Evolutionary conservation across 2,329 filamentous ascomycete genomes (phyloP).

Genomic region (Westerdykella aurantiaca): DNA sequence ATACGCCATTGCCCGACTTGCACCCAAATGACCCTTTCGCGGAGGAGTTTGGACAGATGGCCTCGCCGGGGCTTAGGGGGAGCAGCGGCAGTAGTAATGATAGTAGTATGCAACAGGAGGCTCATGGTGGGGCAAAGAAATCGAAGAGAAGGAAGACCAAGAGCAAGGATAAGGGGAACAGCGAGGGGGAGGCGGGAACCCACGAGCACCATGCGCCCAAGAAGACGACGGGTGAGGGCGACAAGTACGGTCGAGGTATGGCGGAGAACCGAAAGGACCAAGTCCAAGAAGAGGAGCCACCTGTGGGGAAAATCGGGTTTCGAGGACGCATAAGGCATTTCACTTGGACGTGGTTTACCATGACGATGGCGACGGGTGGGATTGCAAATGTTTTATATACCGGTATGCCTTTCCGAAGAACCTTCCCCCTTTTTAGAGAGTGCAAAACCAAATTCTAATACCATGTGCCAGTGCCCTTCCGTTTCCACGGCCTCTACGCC

Average conservation of each 20-base stretch:
- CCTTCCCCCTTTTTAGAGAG: too few species aligned
- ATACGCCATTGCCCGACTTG: conserved; percentile 13
- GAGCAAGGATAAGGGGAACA: too few species aligned
- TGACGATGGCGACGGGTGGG: conserved; percentile 58
- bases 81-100: not conserved
- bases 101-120: not conserved
- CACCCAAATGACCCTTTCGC: conserved; percentile 14
- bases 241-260: conserved; percentile 38
- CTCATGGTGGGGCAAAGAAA: too few species aligned
- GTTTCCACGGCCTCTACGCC: conserved; percentile 42
- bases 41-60: conserved; percentile 6
- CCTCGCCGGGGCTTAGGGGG: not conserved
- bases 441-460: not conserved
- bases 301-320: conserved; percentile 30
- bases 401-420: conserved; percentile 38
- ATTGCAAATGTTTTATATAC: conserved; percentile 55
- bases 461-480: conserved; percentile 33
- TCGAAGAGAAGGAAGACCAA: too few species aligned
- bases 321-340: conserved; percentile 55
- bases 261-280: not conserved
- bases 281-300: not conserved
- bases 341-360: conserved; percentile 75
- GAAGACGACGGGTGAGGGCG: not conserved
- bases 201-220: not conserved
- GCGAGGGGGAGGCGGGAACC: too few species aligned